Base-by-base conservation (phyloP, 2,329 filamentous ascomycete genomes). In the Fusarium marasasianum region DNA sequence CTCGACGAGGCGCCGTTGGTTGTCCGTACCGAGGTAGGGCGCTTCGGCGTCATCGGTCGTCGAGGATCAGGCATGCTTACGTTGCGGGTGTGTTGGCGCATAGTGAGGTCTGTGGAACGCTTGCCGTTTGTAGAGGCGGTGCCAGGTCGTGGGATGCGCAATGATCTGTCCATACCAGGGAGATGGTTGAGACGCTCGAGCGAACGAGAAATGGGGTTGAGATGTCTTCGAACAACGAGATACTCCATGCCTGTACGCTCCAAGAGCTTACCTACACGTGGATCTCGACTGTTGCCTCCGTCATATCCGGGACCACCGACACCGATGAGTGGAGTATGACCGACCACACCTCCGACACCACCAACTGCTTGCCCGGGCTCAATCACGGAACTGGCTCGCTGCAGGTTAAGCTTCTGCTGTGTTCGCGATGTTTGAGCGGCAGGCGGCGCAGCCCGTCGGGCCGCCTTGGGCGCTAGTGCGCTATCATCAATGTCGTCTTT, bases 391-490 rank as follows among this genome's bases (percentile, higher is more conserved):
- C 91, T 93, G 37, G 91, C 92, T 43, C 92, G 88, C 78, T 94
- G 92, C 4, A 94, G 86, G 82, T 93, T 92, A 20, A 94, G 85
- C 77, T 94, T 94, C 80, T 94, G 92, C 81, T 94, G 92, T 3
- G 91, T 93, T 20, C 92, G 87, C 61, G 91, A 93, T 73, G 89
- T 87, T 67, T 90, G 87, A 3, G 87, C 86, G 2, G 86, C 81
- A 3, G 83, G 83, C 4, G 82, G 82, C 24, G 77, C 85, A 72
- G 74, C 82, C 72, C 83, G 81, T 76, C 77, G 82, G 76, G 72
- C 84, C 77, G 79, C 81, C 78, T 84, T 84, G 33, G 86, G 87
- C 8, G 86, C 83, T 20, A 89, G 79, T 41, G 84, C 86, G 64
- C 86, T 87, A 62, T 85, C 83, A 17, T 83, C 81, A 9, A 79